Base-by-base conservation (phyloP, 208 protist genomes). In the Acanthamoeba sp. region DNA sequence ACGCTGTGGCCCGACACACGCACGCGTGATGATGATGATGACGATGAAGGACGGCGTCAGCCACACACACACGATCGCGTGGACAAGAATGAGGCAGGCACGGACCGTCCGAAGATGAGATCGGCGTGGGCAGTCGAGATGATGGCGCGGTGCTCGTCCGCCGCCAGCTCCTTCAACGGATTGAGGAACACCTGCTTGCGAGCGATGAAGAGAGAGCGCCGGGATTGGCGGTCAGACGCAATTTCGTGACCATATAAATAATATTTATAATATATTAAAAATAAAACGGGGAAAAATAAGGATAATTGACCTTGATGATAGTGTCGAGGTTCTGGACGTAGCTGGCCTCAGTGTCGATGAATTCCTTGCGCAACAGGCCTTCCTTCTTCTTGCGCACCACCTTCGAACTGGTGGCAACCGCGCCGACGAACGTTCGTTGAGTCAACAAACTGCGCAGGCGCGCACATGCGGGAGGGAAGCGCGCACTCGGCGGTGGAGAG, bases 71-170 rank as follows among this genome's bases (percentile, higher is more conserved):
- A n/a, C n/a, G n/a, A n/a, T n/a, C n/a, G n/a, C n/a, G 48, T 16
- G 16, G 16, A 7, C 55, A 62, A 62, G 18, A 62, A 62, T 62
- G 55, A 22, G 24, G 55, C 10, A 22, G 29, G 66, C 0, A 9
- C 14, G 66, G n/a, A 76, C 66, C 73, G 73, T 4, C 24, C 73
- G n/a, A 84, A 84, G 73, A 84, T 84, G 42, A 84, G 73, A 29
- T 84, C 73, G 42, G 38, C 42, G 32, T 84, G 73, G 40, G 34
- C 18, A 2, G 29, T 22, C 20, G 73, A 52, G 42, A 84, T 84
- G 42, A 84, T 45, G 42, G 73, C 34, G 9, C 73, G 73, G 18
- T 84, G 73, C 29, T 84, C 73, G 42, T 50, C 73, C 20, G 73
- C 73, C 29, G 73, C 73, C 42, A 84, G 34, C 36, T 45, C 73